Evolutionary conservation across 2,329 filamentous ascomycete species (phyloP), one percentile per base, ranked within the genome.

Genomic region (Penicillium sp.): DNA sequence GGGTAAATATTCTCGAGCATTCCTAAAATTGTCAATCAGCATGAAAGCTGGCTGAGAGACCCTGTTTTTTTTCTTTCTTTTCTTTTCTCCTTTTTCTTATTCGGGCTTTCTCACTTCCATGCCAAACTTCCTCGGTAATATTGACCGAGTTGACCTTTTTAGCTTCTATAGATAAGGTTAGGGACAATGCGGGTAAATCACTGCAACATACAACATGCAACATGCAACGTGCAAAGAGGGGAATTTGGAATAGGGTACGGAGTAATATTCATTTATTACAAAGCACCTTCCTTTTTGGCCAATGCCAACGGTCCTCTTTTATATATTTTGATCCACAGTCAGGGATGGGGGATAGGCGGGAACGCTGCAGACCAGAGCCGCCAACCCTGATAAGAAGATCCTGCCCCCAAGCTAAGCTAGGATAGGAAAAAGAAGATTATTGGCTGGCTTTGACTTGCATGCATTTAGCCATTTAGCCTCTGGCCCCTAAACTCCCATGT

Each of bases 161-260:
- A 39, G 47, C 7, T 27, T 49, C 35, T 8, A 15, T 31, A 43
- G 47, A 53, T 57, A 57, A 57, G 49, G 55, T 53, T 57, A 21
- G 27, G 44, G 36, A 31, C 33, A 27, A 48, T 35, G 39, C 48
- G 35, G 55, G 49, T 42, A 19, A 48, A 55, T 55, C 45, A 50
- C 45, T 50, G 45, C 29, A 55, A 38, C 36, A 13, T 50, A 45
- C 35, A 49, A 23, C 36, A 13, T 50, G 53, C 35, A 49, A 23
- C 8, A 12, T 39, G 13, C 50, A 23, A 25, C 19, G 38, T 45
- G 27, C 44, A 31, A 8, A 42, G 36, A 41, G 36, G 36, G 27
- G 15, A 21, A 49, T 31, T 19, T 29, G 9, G n/a, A 51, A 52
- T 15, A 33, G 41, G 31, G 15, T 4, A 12, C n/a, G n/a, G n/a